Base-by-base conservation (phyloP, 2,329 filamentous ascomycete genomes). In the Botrytis elliptica region DNA sequence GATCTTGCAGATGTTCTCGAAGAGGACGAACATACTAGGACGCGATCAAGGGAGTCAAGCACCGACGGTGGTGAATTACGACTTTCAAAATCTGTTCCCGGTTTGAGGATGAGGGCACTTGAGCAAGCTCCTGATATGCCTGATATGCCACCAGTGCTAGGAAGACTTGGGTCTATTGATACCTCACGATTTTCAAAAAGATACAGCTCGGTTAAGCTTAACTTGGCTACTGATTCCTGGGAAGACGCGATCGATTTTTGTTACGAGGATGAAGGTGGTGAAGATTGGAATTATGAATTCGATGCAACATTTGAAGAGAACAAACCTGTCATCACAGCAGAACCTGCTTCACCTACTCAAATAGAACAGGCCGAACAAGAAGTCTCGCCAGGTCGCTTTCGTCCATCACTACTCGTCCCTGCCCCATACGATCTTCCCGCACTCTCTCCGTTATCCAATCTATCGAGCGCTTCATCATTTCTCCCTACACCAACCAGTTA, bases 181-280 rank as follows among this genome's bases (percentile, higher is more conserved):
- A 64, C 68, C 14, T 18, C 55, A 33, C 44, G 57, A 49, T 65
- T 65, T 40, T 65, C 44, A 10, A 36, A 70, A 70, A 9, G 57
- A 59, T 29, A 22, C 52, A 36, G 18, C 52, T 60, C 70, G 25
- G 33, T 52, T 14, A 68, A 60, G 22, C 52, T 46, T 38, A n/a
- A 38, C 20, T 29, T 69, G 18, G 49, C 66, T 8, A 63, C n/a
- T 4, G 77, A 90, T 65, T 82, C 84, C 77, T 92, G 90, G 90
- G 90, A 92, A 78, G 89, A 91, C 70, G 89, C 89, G 75, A 91
- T 92, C 75, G 90, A 92, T 79, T 92, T 91, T 81, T 91, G 88
- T 79, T 92, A 92, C 78, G 89, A 91, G 76, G 88, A 92, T 77
- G 90, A 89, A 76, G 89, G 86, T 20, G 90, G 92, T 80, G 90